Evolutionary conservation across 2,329 filamentous ascomycete species (phyloP), one percentile per base, ranked within the genome.

Genomic region (Trichoderma afroharzianum): DNA sequence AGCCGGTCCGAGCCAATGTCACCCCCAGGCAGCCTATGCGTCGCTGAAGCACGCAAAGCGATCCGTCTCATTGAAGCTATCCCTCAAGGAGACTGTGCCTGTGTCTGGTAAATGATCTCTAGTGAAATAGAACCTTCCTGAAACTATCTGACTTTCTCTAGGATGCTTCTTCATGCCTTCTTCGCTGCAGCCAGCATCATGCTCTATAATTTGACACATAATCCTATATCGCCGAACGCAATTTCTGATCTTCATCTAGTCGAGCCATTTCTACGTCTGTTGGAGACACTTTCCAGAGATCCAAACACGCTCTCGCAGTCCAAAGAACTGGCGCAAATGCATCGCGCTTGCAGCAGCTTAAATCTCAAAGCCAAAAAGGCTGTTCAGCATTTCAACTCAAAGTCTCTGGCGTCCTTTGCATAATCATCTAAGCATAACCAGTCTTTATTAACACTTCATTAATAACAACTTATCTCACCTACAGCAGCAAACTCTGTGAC

Each of bases 91-190:
- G 63, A 67, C 24, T 67, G 63, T 7, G 32, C 63, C 50, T 67
- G 50, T 58, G 63, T 67, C 53, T 67, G 63, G 63, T 67, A 67
- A 67, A 6, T 67, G 24, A 58, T 24, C 4, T 30, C 11, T 14
- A 18, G 24, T 11, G 3, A 67, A 39, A 5, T 0, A 43, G 9
- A 21, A 43, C 4, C 9, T 9, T 57, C 1, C 1, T 43, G 50
- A 30, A 43, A 7, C 4, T 24, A 1, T 43, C 63, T 67, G 24
- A 67, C 24, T 43, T 6, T 3, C 32, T 32, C 3, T 24, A 67
- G 63, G 63, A 67, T 67, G 63, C 63, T 67, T 43, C 63, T 67
- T 43, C 63, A 43, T 6, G 63, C 63, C 21, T 67, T 67, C 63
- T 67, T 58, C 24, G 63, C 63, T 43, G 63, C 63, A 43, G 63